Evolutionary conservation across 2,329 filamentous ascomycete species (phyloP).

Genomic region (Grosmannia clavigera): DNA sequence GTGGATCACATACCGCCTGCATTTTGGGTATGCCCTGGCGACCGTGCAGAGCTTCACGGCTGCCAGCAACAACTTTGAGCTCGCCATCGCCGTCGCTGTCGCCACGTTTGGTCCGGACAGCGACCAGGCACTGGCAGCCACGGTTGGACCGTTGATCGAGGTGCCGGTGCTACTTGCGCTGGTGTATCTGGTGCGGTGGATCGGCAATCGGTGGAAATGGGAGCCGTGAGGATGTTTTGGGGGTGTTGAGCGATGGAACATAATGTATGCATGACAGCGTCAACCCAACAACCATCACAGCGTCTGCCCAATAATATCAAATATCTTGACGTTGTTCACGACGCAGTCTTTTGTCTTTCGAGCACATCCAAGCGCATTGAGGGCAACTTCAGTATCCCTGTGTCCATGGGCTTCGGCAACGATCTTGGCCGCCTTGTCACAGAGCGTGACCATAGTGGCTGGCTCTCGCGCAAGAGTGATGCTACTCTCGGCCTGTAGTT

Average conservation of each 20-base stretch:
- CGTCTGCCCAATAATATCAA: neutral
- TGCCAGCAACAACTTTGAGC: conserved; percentile 85
- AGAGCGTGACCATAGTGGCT: neutral
- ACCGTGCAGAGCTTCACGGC: conserved; percentile 79
- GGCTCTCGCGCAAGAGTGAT: neutral
- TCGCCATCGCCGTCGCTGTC: conserved; percentile 80
- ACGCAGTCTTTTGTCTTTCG: conserved; percentile 13
- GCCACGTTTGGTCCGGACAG: conserved; percentile 67
- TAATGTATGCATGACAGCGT: too few species aligned
- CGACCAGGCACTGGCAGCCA: conserved; percentile 69
- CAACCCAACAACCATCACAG: too few species aligned
- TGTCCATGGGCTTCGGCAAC: neutral
- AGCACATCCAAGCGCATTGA: conserved; percentile 13
- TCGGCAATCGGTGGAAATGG: conserved; percentile 44
- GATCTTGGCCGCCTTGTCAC: neutral
- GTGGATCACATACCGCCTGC: conserved; percentile 45
- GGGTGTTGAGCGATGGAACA: too few species aligned
- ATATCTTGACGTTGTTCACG: conserved; percentile 14
- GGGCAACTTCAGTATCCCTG: neutral
- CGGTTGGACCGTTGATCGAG: conserved; percentile 76
- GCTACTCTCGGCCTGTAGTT: neutral
- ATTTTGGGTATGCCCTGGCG: conserved; percentile 59
- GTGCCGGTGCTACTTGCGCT: conserved; percentile 68
- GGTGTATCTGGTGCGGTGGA: conserved; percentile 59
- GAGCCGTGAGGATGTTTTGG: conserved; percentile 14